Evolutionary conservation across 352 stramenopile genomes (phyloP), one percentile per base, ranked within the genome.

Genomic region (Phytopythium boreale): DNA sequence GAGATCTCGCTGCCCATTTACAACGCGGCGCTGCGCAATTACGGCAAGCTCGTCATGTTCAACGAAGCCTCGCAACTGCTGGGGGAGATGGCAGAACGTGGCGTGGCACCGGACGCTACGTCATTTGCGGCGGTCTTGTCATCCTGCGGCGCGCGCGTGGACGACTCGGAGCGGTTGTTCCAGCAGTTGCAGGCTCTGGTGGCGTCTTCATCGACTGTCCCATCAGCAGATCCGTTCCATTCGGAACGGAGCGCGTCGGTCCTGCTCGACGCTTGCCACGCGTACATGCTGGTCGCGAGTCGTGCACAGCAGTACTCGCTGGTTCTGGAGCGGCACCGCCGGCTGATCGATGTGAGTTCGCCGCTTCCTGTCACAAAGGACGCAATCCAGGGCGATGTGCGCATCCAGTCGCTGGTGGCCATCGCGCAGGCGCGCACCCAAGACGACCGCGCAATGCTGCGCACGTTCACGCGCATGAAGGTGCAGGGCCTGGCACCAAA

Each of bases 391-490:
- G 65, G 67, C 4, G 81, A 92, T 31, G 59, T 74, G 36, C 83
- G 83, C 43, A 79, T 92, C 51, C 74, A 81, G 57, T 82, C 83
- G 53, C 75, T 87, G 19, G 61, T 92, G n/a, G 79, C 82, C 9
- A 74, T 89, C 29, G 84, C 82, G 9, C 77, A 84, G 34, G 84
- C 77, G 6, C 69, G 81, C 11, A 36, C 85, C 0, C 26, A 63
- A 56, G 66, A 75, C 24, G 66, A 79, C 14, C 63, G 87, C 41
- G 69, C 80, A 24, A 87, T 90, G 77, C 71, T 92, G 56, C 68
- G 72, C 14, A 68, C 89, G 37, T 92, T 92, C 47, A 89, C 80
- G 39, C 62, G 56, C 39, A 92, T 92, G 84, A 92, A 92, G 50
- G 69, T 92, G 55, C 71, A 80, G 27, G 84, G 82, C 1, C 63